These are phyloP conservation scores for Teunomyces funiuensis DNA, from an alignment of 805 yeast genomes.

Conservation along the genomic window DNA sequence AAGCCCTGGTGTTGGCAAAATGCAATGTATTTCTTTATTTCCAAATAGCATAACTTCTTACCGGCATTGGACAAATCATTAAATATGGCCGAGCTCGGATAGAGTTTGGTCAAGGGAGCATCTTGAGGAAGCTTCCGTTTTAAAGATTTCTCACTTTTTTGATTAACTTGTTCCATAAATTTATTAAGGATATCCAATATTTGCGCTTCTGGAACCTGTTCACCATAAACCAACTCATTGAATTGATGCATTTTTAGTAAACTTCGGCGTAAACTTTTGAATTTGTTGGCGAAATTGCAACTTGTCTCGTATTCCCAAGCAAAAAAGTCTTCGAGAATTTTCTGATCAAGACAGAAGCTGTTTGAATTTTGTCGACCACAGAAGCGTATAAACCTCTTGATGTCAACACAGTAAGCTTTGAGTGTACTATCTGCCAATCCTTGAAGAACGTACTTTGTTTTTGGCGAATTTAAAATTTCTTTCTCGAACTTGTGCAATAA, in stretches of 20 bases:
- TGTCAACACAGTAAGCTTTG: slow-evolving; percentile 6
- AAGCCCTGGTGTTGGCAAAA: neutral
- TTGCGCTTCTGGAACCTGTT: neutral
- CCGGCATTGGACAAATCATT: neutral
- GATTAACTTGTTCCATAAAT: neutral
- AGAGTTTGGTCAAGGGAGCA: neutral
- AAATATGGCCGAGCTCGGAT: neutral
- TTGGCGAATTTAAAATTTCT: neutral
- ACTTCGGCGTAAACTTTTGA: slow-evolving; percentile 7
- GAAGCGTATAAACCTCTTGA: slow-evolving; percentile 4
- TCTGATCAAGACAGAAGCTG: slow-evolving; percentile 1
- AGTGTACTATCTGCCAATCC: slow-evolving; percentile 5
- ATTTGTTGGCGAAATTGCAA: neutral
- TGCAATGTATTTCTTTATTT: neutral
- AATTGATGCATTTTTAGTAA: slow-evolving; percentile 5
- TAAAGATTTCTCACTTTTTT: neutral
- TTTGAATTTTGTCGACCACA: slow-evolving; percentile 1
- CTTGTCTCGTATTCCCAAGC: neutral
- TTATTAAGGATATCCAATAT: neutral
- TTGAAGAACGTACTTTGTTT: neutral
- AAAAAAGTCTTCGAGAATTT: neutral
- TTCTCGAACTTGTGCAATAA: neutral
- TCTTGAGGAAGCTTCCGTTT: neutral
- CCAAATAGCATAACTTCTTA: slow-evolving; percentile 1
- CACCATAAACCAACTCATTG: slow-evolving; percentile 2